Base-by-base conservation (phyloP, 805 yeast species). In the Blastobotrys peoriensis region DNA sequence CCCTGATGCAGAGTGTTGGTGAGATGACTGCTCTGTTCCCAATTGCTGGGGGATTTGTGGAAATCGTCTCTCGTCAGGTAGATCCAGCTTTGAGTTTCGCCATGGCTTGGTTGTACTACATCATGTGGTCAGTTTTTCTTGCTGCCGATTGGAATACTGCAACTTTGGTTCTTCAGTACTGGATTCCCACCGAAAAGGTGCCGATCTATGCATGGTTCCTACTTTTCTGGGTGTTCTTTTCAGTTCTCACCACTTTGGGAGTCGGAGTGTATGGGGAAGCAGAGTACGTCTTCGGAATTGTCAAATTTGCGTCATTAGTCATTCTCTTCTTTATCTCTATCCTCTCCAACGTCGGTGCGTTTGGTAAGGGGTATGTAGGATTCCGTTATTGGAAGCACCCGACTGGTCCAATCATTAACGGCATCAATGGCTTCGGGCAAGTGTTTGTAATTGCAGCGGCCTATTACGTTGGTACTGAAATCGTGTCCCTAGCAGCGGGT, bases 401-500 rank as follows among this genome's bases (percentile, higher is more conserved):
- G 15, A 69, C 30, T 25, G 77, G 75, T 37, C 75, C 79, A 2
- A 79, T 72, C 53, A 68, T 58, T 39, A 63, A 67, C 47, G 67
- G 58, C 58, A 65, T 58, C 44, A 77, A 77, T 8, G 30, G 46
- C 46, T 4, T 43, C 37, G 22, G 43, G 36, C 9, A 80, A 0
- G 81, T 89, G 49, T 61, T 85, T 38, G 72, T 76, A 42, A 78
- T 77, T 48, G 95, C 95, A 5, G 69, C 83, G 22, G 86, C 82
- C 60, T 83, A 91, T 13, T 79, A 84, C 51, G 86, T 85, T 3
- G 96, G 95, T 0, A 94, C 95, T 1, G 96, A 87, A 62, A 83
- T 84, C 55, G 76, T 87, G 30, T 74, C 91, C 1, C 80, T 84
- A 83, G 78, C 86, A 25, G 94, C 95, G 2, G 87, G 94, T 39